A percentile compares a stretch with the other conserved stretches of the same genome.
Conservation (phyloP, 78 protist genomes). For the Mastigamoeba balamuthi region DNA sequence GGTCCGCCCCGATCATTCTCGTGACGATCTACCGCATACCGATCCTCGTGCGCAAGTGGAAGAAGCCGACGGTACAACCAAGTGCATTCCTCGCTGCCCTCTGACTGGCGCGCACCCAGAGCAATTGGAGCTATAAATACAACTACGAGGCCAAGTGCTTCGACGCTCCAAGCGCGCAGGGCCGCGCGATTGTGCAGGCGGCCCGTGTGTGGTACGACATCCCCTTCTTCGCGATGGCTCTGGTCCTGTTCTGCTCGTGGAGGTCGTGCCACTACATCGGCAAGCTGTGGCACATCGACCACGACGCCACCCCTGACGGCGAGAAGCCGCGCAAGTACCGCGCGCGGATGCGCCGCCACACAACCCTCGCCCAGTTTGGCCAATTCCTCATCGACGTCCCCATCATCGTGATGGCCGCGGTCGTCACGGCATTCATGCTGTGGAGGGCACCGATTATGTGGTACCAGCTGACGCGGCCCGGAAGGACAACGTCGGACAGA, state of each 20-base stretch:
- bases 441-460: not conserved
- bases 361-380: not conserved
- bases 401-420: not conserved
- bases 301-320: not conserved
- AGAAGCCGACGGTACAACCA: not conserved
- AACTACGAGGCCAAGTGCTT: not conserved
- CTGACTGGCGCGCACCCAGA: not conserved
- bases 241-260: not conserved
- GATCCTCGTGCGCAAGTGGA: not conserved
- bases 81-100: not conserved
- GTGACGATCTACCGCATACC: not conserved
- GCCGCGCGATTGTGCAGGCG: not conserved
- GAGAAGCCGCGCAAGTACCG: not conserved
- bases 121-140: not conserved
- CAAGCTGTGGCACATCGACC: not conserved
- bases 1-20: not conserved
- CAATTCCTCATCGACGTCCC: not conserved
- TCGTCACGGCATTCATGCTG: not conserved
- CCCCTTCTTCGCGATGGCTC: not conserved
- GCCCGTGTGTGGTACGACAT: not conserved
- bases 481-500: not conserved
- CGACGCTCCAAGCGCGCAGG: not conserved
- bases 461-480: not conserved
- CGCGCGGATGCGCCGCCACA: not conserved
- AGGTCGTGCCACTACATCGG: not conserved